Conservation (phyloP, 2,329 filamentous ascomycete genomes). For the Epichloe amarillans region DNA sequence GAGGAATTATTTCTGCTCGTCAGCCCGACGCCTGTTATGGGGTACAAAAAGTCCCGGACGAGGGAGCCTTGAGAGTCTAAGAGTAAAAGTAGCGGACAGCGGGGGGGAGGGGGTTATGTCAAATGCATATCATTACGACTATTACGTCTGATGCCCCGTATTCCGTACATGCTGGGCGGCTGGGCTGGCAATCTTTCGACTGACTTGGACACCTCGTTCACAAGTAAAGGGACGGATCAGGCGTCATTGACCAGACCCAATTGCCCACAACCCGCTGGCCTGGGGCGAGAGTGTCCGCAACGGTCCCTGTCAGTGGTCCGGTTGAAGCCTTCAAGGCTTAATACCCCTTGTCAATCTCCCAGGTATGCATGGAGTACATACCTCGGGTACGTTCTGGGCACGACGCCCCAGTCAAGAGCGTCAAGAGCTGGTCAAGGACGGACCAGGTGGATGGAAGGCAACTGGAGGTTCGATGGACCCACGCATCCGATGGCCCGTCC, state of each 20-base stretch:
- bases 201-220: not conserved
- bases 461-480: slow-evolving; percentile 1
- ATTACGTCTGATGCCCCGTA: not conserved
- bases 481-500: not conserved
- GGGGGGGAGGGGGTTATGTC: not conserved
- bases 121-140: not conserved
- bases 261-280: not conserved
- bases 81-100: not conserved
- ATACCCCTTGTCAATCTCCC: slow-evolving; percentile 1
- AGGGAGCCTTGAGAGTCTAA: not conserved
- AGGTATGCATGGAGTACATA: not conserved
- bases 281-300: not conserved
- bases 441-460: not conserved
- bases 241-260: not conserved
- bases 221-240: not conserved
- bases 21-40: not conserved
- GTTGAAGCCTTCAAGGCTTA: slow-evolving; percentile 1
- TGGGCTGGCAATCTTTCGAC: not conserved
- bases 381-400: not conserved
- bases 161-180: not conserved
- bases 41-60: slow-evolving; percentile 2
- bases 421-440: not conserved
- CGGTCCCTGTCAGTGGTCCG: slow-evolving; percentile 3
- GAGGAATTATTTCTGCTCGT: not conserved
- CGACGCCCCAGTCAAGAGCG: slow-evolving; percentile 2